phyloP scores from a whole-genome alignment of 345 rosid genomes.

The Eucalyptus globulus region DNA sequence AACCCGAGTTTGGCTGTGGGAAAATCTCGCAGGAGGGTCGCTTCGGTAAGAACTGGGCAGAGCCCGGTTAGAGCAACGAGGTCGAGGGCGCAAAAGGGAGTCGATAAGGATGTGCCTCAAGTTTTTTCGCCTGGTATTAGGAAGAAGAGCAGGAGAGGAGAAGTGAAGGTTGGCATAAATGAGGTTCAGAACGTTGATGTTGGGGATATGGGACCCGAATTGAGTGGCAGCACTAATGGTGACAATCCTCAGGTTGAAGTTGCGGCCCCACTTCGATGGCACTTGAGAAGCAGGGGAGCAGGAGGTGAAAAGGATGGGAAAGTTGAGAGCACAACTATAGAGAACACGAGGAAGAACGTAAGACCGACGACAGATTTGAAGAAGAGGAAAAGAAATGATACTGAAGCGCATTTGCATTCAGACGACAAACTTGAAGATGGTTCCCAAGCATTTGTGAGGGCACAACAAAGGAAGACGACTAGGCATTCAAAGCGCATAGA shows the following conservation, averaged over 20 bases:
- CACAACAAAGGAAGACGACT: background rate
- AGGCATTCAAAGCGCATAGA: background rate
- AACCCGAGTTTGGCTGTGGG: background rate
- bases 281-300: conserved; percentile 3
- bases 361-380: background rate
- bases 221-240: background rate
- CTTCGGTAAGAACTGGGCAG: background rate
- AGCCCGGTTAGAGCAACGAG: background rate
- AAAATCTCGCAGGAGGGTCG: background rate
- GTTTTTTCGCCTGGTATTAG: background rate
- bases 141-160: conserved; percentile 12
- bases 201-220: background rate
- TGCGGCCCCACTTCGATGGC: background rate
- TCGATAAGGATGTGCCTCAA: background rate
- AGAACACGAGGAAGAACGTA: background rate
- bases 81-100: background rate
- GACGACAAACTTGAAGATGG: background rate
- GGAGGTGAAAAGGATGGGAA: background rate
- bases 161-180: background rate
- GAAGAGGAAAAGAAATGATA: background rate
- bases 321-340: background rate
- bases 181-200: background rate
- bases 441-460: background rate
- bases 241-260: background rate
- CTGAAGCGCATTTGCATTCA: background rate